Evolutionary conservation across 768 basidiomycete genomes (phyloP).

Genomic region (Collybiopsis luxurians): DNA sequence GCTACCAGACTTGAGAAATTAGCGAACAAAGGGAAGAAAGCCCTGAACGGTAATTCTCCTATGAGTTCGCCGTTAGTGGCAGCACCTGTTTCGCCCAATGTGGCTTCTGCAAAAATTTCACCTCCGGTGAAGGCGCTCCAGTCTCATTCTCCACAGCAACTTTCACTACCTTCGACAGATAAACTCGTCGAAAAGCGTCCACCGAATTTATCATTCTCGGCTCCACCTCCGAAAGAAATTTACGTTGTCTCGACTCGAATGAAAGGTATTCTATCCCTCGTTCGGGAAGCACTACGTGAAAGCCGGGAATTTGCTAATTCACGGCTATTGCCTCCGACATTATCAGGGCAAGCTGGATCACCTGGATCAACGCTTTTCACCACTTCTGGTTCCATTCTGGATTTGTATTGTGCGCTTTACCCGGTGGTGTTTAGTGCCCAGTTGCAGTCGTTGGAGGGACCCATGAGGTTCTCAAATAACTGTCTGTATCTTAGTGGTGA

Average conservation of each 20-base stretch:
- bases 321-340: conserved; percentile 45
- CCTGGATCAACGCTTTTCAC: conserved; percentile 59
- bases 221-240: conserved; percentile 40
- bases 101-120: conserved; percentile 16
- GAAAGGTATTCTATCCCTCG: conserved; percentile 50
- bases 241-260: conserved; percentile 61
- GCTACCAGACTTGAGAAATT: conserved; percentile 60
- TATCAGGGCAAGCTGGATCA: conserved; percentile 23
- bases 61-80: conserved; percentile 17
- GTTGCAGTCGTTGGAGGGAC: conserved; percentile 46
- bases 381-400: conserved; percentile 64
- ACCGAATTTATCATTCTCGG: conserved; percentile 19
- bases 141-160: neutral
- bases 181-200: conserved; percentile 24
- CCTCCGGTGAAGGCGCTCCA: conserved; percentile 10
- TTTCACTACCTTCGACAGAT: conserved; percentile 3
- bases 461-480: conserved; percentile 83
- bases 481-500: conserved; percentile 64
- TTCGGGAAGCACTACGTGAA: conserved; percentile 65
- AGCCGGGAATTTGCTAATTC: conserved; percentile 61
- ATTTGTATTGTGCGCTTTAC: conserved; percentile 77
- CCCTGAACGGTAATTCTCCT: conserved; percentile 29
- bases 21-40: conserved; percentile 52
- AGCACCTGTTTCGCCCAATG: conserved; percentile 16
- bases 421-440: conserved; percentile 56